phyloP scores from a whole-genome alignment of 495 filamentous ascomycete genomes.

The Penicillium coprophilum region DNA sequence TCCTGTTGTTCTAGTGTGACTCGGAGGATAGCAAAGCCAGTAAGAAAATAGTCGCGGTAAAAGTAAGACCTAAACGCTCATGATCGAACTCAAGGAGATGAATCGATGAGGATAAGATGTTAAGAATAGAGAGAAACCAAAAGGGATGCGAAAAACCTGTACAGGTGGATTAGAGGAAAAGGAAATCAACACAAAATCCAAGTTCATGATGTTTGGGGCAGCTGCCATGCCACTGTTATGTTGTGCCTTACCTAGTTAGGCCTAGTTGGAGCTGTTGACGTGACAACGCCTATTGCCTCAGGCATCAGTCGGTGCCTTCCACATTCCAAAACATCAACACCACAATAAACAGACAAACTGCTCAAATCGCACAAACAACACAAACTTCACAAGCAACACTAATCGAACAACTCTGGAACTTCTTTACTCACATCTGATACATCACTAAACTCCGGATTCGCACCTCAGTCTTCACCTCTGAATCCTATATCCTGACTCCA shows the following conservation, averaged over 20 bases:
- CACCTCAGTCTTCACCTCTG: not conserved
- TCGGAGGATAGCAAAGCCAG: slow-evolving; percentile 12
- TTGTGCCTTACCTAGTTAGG: slow-evolving; percentile 37
- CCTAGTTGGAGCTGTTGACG: slow-evolving; percentile 42
- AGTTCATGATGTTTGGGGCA: slow-evolving; percentile 41
- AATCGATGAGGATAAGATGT: slow-evolving; percentile 9
- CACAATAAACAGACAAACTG: slow-evolving; percentile 16
- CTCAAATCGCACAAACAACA: slow-evolving; percentile 1
- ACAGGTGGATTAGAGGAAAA: slow-evolving; percentile 21
- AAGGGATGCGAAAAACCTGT: slow-evolving; percentile 11
- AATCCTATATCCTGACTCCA: not conserved
- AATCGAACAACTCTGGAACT: not conserved
- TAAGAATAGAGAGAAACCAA: slow-evolving; percentile 17
- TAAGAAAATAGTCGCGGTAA: slow-evolving; percentile 10
- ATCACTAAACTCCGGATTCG: not conserved
- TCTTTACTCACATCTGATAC: slow-evolving; percentile 2
- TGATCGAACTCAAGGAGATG: slow-evolving; percentile 22
- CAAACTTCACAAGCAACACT: not conserved
- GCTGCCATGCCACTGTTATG: slow-evolving; percentile 48
- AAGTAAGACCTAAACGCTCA: slow-evolving; percentile 22
- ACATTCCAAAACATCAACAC: slow-evolving; percentile 17
- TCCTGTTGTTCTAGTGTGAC: slow-evolving; percentile 3
- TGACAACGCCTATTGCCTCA: slow-evolving; percentile 37
- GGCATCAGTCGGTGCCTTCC: slow-evolving; percentile 20
- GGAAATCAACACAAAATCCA: slow-evolving; percentile 28